Evolutionary conservation across 2,329 filamentous ascomycete species (phyloP).

Genomic region (Cryphonectria carpinicola): DNA sequence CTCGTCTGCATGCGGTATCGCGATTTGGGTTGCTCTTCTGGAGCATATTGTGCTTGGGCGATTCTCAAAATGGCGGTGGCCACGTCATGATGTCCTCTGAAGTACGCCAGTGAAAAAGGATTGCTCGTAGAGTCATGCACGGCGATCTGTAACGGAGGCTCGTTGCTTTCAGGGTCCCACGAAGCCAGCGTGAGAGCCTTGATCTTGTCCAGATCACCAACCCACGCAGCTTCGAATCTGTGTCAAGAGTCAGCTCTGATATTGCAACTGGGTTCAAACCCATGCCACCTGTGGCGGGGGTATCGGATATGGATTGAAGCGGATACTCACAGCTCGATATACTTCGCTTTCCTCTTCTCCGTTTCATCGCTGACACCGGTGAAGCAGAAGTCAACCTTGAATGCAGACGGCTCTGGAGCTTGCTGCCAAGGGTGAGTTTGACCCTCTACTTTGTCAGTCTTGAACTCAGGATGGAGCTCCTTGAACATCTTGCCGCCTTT

Average conservation of each 20-base stretch:
- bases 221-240: constrained; percentile 75
- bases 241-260: constrained; percentile 32
- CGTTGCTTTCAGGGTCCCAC: constrained; percentile 58
- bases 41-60: constrained; percentile 68
- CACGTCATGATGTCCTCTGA: constrained; percentile 66
- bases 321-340: constrained; percentile 61
- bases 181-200: constrained; percentile 64
- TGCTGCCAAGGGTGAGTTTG: constrained; percentile 5
- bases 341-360: constrained; percentile 58
- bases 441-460: constrained; percentile 31
- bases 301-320: neutral
- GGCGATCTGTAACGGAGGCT: constrained; percentile 67
- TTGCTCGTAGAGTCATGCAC: constrained; percentile 54
- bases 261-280: neutral
- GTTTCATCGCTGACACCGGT: constrained; percentile 57
- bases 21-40: constrained; percentile 54
- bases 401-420: constrained; percentile 41
- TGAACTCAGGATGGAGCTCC: constrained; percentile 63
- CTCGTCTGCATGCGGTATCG: constrained; percentile 51
- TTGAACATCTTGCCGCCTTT: constrained; percentile 69
- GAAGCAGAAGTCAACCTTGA: constrained; percentile 58
- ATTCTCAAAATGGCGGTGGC: constrained; percentile 73
- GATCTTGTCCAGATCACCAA: constrained; percentile 67
- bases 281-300: neutral
- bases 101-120: constrained; percentile 70